Conservation (phyloP, 495 filamentous ascomycete genomes). For the Xylaria nigripes region DNA sequence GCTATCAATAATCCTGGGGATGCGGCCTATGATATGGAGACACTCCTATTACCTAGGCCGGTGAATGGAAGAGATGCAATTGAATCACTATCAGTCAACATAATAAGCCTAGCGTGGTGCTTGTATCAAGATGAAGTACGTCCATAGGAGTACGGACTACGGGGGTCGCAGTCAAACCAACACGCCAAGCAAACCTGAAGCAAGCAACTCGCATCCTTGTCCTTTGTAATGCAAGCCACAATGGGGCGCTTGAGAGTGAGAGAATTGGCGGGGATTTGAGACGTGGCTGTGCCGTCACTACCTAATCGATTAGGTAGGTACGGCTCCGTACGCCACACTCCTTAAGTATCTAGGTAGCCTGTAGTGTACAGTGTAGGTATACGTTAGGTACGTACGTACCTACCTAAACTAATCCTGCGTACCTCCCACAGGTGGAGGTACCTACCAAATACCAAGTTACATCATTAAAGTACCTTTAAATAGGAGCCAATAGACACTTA, state of each 20-base stretch:
- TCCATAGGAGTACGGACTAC: too few relatives aligned
- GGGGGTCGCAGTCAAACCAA: neutral
- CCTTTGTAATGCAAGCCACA: neutral
- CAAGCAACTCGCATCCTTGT: neutral
- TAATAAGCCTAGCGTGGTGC: constrained; percentile 9
- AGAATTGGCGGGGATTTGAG: too few relatives aligned
- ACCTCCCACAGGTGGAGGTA: too few relatives aligned
- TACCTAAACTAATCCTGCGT: too few relatives aligned
- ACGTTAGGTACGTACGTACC: too few relatives aligned
- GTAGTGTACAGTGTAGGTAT: too few relatives aligned
- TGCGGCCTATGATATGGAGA: neutral
- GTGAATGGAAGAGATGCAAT: neutral
- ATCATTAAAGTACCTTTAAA: too few relatives aligned
- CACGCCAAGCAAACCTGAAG: constrained; percentile 3
- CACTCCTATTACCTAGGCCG: neutral
- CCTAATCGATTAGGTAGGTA: too few relatives aligned
- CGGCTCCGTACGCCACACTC: too few relatives aligned
- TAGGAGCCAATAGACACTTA: too few relatives aligned
- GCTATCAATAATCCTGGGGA: neutral
- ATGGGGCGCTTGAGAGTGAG: neutral
- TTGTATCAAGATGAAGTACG: neutral
- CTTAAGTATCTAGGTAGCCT: too few relatives aligned
- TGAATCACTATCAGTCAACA: constrained; percentile 7
- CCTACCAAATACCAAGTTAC: too few relatives aligned
- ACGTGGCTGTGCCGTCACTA: neutral